Evolutionary conservation across 2,329 filamentous ascomycete species (phyloP).

Genomic region (Clarireedia homoeocarpa): DNA sequence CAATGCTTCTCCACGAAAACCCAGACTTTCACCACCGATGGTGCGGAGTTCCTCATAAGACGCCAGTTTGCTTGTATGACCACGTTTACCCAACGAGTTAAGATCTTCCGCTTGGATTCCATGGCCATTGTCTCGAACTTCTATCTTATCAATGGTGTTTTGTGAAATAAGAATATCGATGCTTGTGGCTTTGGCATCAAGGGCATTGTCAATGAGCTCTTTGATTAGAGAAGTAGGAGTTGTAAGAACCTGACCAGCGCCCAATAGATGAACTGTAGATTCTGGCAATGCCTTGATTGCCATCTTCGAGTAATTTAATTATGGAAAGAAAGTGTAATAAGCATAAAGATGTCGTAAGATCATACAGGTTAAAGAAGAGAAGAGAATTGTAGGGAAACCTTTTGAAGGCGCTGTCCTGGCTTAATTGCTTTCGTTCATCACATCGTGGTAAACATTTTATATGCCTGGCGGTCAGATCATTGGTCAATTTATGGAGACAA

Average conservation of each 20-base stretch:
- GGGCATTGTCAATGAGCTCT: conserved; percentile 69
- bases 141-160: conserved; percentile 61
- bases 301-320: conserved; percentile 19
- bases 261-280: conserved; percentile 46
- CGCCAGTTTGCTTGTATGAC: conserved; percentile 66
- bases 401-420: no score
- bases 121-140: conserved; percentile 66
- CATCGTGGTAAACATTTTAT: no score
- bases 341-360: no score
- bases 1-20: conserved; percentile 69
- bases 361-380: no score
- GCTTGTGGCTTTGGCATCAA: conserved; percentile 61
- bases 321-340: background rate
- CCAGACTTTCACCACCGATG: conserved; percentile 53
- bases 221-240: conserved; percentile 59
- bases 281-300: conserved; percentile 40
- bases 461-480: no score
- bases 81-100: conserved; percentile 51
- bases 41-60: conserved; percentile 52
- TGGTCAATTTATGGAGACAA: no score
- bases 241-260: conserved; percentile 52
- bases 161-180: conserved; percentile 56
- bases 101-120: conserved; percentile 60
- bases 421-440: no score
- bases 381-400: background rate